A percentile compares a stretch with the other conserved stretches of the same genome.
phyloP scores from a whole-genome alignment of 257 asterid genomes.

The Solanum piurae region DNA sequence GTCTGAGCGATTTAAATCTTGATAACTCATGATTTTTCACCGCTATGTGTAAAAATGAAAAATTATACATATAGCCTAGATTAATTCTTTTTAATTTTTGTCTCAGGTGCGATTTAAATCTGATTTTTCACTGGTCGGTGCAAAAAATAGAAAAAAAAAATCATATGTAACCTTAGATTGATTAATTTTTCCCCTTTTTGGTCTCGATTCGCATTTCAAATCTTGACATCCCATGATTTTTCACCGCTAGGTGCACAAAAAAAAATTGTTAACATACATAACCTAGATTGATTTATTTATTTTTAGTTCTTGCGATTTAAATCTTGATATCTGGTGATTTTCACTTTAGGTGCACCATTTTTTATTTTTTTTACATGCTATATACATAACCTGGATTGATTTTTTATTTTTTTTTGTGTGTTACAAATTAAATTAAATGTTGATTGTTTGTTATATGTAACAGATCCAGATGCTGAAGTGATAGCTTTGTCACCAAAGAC shows the following conservation, averaged over 20 bases:
- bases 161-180: not conserved
- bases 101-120: not conserved
- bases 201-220: not conserved
- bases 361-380: not conserved
- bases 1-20: not conserved
- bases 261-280: not conserved
- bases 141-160: too few species aligned
- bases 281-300: not conserved
- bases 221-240: not conserved
- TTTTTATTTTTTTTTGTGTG: not conserved
- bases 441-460: not conserved
- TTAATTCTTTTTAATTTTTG: not conserved
- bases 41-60: not conserved
- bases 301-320: not conserved
- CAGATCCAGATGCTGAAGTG: constrained; percentile 90
- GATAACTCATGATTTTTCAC: not conserved
- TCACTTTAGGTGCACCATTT: not conserved
- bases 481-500: constrained; percentile 72
- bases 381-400: not conserved
- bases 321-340: not conserved
- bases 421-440: not conserved
- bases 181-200: not conserved
- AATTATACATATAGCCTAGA: not conserved
- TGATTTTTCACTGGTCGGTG: not conserved
- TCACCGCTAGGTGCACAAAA: not conserved